phyloP scores from a whole-genome alignment of 192 early-diverging fungal species.

The Backusella macrospora region DNA sequence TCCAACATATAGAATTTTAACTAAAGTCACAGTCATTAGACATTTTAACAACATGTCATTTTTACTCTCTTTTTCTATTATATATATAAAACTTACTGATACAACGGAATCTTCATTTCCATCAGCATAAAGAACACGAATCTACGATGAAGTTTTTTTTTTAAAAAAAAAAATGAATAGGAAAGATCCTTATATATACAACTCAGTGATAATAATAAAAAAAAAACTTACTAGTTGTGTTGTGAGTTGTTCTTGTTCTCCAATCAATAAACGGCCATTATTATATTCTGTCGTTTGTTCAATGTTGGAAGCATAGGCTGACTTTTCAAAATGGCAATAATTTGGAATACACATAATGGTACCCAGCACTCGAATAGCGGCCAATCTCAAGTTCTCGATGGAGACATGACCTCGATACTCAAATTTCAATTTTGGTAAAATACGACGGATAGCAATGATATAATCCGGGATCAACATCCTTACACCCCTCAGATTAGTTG shows the following conservation, averaged over 20 bases:
- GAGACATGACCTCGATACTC: constrained; percentile 39
- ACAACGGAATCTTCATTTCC: constrained; percentile 21
- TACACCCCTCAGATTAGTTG: constrained; percentile 68
- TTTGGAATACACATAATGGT: constrained; percentile 69
- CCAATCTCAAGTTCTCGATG: constrained; percentile 66
- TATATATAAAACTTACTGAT: constrained; percentile 23
- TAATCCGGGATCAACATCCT: constrained; percentile 74
- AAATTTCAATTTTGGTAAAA: constrained; percentile 54
- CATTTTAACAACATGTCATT: no score
- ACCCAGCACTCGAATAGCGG: constrained; percentile 61
- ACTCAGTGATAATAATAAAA: no score
- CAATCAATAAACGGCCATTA: constrained; percentile 31
- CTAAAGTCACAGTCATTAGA: constrained; percentile 19
- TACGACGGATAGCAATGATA: constrained; percentile 63
- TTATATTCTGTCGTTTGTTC: constrained; percentile 46
- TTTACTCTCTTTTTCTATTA: not conserved
- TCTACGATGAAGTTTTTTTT: constrained; percentile 15
- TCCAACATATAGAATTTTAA: constrained; percentile 71
- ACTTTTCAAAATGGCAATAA: constrained; percentile 63
- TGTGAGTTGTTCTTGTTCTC: constrained; percentile 51
- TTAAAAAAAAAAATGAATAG: no score
- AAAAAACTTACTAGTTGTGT: constrained; percentile 54
- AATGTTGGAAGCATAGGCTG: constrained; percentile 51
- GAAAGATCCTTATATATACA: no score
- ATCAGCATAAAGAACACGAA: constrained; percentile 34